phyloP scores from a whole-genome alignment of 2,329 filamentous ascomycete species.

The Stenocarpella maydis region DNA sequence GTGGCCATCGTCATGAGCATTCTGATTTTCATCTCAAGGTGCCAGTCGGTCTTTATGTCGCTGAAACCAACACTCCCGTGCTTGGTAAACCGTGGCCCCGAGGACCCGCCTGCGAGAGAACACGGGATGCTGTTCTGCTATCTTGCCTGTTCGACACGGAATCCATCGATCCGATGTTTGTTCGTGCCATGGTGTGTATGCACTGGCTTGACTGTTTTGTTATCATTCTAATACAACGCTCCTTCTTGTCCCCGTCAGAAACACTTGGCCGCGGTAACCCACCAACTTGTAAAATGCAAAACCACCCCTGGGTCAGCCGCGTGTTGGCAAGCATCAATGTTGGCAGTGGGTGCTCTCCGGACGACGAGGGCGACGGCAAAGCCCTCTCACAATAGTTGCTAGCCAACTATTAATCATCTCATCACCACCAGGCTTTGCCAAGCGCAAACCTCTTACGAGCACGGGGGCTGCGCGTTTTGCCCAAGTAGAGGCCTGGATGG shows the following conservation, averaged over 20 bases:
- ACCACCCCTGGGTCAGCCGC: not conserved
- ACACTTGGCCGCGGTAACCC: slow-evolving; percentile 14
- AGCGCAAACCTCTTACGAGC: not conserved
- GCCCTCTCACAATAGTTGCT: not conserved
- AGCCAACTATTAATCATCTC: not conserved
- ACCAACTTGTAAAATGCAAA: slow-evolving; percentile 15
- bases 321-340: not conserved
- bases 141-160: slow-evolving; percentile 11
- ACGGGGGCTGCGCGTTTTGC: not conserved
- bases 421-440: slow-evolving; percentile 11
- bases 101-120: not conserved
- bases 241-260: not conserved
- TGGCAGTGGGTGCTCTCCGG: not conserved
- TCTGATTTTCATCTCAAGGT: not conserved
- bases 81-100: slow-evolving; percentile 13
- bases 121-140: not conserved
- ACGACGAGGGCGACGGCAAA: not conserved
- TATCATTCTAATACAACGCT: slow-evolving; percentile 11
- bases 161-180: slow-evolving; percentile 8
- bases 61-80: slow-evolving; percentile 10
- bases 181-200: slow-evolving; percentile 7
- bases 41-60: not conserved
- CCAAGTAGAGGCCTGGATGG: not conserved
- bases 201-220: not conserved
- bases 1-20: not conserved